These are phyloP conservation scores for Fonsecaea erecta DNA, from an alignment of 2,329 filamentous ascomycete genomes.

Conservation along the genomic window DNA sequence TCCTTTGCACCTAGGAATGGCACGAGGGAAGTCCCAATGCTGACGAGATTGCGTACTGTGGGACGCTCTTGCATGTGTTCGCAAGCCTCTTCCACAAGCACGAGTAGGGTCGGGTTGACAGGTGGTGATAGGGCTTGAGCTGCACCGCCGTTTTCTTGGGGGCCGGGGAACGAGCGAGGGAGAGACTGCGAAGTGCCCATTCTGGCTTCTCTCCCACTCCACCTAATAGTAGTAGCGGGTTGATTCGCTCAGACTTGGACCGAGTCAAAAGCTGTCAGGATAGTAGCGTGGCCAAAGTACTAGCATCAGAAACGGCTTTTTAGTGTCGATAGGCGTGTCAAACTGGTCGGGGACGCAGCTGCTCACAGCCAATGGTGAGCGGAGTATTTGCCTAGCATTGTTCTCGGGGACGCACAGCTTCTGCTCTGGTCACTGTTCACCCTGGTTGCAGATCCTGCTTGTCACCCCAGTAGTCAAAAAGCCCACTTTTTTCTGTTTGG, in stretches of 20 bases:
- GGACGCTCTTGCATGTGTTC: not conserved
- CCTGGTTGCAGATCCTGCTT: conserved; percentile 25
- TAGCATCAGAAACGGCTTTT: conserved; percentile 11
- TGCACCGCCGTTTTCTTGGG: conserved; percentile 15
- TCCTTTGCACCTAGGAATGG: not conserved
- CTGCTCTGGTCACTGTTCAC: conserved; percentile 12
- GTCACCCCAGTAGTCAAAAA: conserved; percentile 5
- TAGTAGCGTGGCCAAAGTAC: conserved; percentile 8
- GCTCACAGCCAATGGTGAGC: conserved; percentile 14
- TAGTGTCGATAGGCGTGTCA: conserved; percentile 22
- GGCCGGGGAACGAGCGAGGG: conserved; percentile 17
- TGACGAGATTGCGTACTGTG: not conserved
- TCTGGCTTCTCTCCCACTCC: conserved; percentile 8
- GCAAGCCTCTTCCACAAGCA: not conserved
- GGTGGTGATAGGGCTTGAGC: conserved; percentile 4
- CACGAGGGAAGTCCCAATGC: not conserved
- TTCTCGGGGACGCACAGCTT: conserved; percentile 3
- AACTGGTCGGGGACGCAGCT: conserved; percentile 13
- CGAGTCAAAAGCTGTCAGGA: conserved; percentile 4
- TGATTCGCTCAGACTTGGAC: conserved; percentile 13
- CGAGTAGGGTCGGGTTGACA: not conserved
- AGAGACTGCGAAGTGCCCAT: conserved; percentile 2
- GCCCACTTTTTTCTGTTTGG: conserved; percentile 8
- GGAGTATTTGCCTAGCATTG: conserved; percentile 7
- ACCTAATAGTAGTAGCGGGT: not conserved